phyloP scores from a whole-genome alignment of 257 asterid species.

The Scutellaria minor region DNA sequence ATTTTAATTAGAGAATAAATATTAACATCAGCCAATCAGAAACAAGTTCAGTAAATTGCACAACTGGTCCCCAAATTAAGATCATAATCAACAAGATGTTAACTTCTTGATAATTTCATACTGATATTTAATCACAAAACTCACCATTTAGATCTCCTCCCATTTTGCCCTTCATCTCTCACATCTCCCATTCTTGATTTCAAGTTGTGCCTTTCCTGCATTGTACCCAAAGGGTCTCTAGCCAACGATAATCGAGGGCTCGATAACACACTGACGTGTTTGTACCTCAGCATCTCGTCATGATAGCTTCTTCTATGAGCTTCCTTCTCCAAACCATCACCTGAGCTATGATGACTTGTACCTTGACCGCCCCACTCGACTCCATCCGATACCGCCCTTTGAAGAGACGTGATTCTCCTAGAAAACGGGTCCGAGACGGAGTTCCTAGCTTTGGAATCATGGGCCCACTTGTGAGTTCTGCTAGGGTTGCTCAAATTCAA shows the following conservation, averaged over 20 bases:
- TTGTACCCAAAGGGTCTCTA: constrained; percentile 36
- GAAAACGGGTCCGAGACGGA: constrained; percentile 54
- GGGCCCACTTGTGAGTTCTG: constrained; percentile 52
- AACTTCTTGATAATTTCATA: constrained; percentile 21
- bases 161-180: constrained; percentile 39
- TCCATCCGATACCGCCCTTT: constrained; percentile 65
- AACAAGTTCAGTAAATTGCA: neutral
- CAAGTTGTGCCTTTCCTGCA: constrained; percentile 44
- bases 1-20: neutral
- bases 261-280: constrained; percentile 46
- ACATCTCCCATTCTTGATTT: constrained; percentile 60
- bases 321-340: constrained; percentile 48
- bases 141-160: constrained; percentile 38
- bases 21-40: neutral
- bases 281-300: constrained; percentile 56
- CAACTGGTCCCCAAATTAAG: constrained; percentile 6
- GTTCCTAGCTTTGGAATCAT: constrained; percentile 48
- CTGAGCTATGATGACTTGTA: neutral
- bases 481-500: constrained; percentile 41
- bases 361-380: constrained; percentile 33
- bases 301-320: constrained; percentile 53
- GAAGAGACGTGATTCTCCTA: constrained; percentile 50
- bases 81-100: constrained; percentile 37
- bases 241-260: constrained; percentile 49
- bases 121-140: neutral